These are phyloP conservation scores for Pterocarpus santalinus DNA, from an alignment of 306 rosid genomes.

Conservation along the genomic window DNA sequence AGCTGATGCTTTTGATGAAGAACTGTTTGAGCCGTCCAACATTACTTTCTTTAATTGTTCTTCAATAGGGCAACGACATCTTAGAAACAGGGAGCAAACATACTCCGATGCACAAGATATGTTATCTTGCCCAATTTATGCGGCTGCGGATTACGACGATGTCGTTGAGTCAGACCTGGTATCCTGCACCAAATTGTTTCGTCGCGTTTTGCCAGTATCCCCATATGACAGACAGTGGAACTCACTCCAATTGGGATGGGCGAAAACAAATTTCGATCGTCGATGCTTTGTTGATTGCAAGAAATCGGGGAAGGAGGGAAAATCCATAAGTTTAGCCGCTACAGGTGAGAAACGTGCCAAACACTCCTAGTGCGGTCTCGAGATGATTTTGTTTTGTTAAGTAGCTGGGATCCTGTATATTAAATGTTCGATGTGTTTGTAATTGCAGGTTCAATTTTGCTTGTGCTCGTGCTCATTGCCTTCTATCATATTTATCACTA, in stretches of 20 bases:
- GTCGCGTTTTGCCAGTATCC: fast-evolving
- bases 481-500: neutral
- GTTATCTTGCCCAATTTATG: constrained; percentile 33
- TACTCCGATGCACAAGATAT: neutral
- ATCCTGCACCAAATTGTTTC: constrained; percentile 14
- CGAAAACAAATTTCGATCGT: neutral
- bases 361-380: neutral
- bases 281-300: neutral
- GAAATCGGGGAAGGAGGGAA: neutral
- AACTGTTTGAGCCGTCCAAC: neutral
- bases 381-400: neutral
- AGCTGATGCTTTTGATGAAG: fast-evolving
- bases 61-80: constrained; percentile 1
- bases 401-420: neutral
- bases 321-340: neutral
- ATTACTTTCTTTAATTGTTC: constrained; percentile 38
- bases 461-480: neutral
- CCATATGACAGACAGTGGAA: fast-evolving
- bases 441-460: neutral
- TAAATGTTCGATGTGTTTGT: neutral
- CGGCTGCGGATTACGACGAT: fast-evolving
- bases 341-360: constrained; percentile 1
- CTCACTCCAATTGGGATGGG: neutral
- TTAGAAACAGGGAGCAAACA: neutral
- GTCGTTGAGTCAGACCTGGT: neutral